Conservation (phyloP, 1,139 yeast species). For the Debaryomycetaceae sp. region DNA sequence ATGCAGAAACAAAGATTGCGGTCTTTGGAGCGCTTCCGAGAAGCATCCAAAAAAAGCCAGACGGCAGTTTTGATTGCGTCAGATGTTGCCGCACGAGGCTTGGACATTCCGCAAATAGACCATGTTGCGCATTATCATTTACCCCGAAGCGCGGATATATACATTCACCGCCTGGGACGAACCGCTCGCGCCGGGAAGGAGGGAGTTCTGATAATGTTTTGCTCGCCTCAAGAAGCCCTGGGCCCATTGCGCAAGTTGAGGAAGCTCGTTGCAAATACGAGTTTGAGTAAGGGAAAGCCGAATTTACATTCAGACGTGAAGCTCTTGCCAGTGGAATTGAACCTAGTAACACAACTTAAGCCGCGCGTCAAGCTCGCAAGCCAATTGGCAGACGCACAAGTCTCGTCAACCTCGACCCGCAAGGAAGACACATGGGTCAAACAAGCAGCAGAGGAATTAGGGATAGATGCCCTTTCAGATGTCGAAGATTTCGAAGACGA, state of each 20-base stretch:
- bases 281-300: slow-evolving; percentile 10
- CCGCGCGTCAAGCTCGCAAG: slow-evolving; percentile 62
- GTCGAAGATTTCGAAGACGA: slow-evolving; percentile 49
- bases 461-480: slow-evolving; percentile 61
- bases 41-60: slow-evolving; percentile 37
- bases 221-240: slow-evolving; percentile 88
- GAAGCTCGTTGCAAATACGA: slow-evolving; percentile 40
- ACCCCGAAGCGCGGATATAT: slow-evolving; percentile 90
- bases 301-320: slow-evolving; percentile 47
- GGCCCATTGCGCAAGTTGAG: slow-evolving; percentile 77
- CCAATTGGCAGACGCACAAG: slow-evolving; percentile 61
- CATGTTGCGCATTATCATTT: slow-evolving; percentile 95
- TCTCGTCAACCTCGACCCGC: slow-evolving; percentile 46
- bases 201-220: slow-evolving; percentile 87
- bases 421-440: slow-evolving; percentile 76
- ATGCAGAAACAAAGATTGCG: slow-evolving; percentile 86
- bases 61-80: slow-evolving; percentile 81
- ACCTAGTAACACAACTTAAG: slow-evolving; percentile 57
- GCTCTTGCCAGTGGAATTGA: slow-evolving; percentile 68
- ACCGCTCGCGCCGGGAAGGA: slow-evolving; percentile 93
- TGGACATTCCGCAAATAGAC: slow-evolving; percentile 83
- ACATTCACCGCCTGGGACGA: slow-evolving; percentile 94
- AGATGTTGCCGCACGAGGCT: slow-evolving; percentile 97
- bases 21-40: slow-evolving; percentile 65
- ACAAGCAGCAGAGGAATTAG: slow-evolving; percentile 90